Percentiles rank a stretch among this genome's conserved stretches.
Evolutionary conservation across 2,329 filamentous ascomycete genomes (phyloP).

Genomic region (Paraphoma chrysanthemicola): DNA sequence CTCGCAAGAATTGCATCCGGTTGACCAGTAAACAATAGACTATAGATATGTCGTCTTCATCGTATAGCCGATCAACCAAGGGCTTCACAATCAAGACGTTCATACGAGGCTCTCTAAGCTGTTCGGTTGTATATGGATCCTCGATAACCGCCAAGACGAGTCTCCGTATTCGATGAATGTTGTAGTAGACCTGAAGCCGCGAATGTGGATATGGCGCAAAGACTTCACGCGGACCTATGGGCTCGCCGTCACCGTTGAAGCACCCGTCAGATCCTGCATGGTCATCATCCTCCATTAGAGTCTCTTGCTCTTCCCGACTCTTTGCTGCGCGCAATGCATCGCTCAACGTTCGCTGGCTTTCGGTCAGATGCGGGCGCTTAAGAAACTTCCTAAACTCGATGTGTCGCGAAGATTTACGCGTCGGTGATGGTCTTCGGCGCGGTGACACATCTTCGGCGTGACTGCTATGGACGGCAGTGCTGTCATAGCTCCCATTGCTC

Average conservation of each 20-base stretch:
- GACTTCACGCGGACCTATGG: conserved; percentile 46
- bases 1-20: conserved; percentile 77
- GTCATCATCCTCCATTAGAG: conserved; percentile 53
- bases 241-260: conserved; percentile 46
- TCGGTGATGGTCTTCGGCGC: conserved; percentile 19
- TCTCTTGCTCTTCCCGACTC: conserved; percentile 57
- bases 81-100: conserved; percentile 81
- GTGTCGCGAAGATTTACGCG: conserved; percentile 30
- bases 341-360: conserved; percentile 44
- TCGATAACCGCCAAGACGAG: conserved; percentile 60
- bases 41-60: conserved; percentile 79
- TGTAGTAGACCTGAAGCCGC: conserved; percentile 75
- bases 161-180: conserved; percentile 68
- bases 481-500: conserved; percentile 26
- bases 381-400: conserved; percentile 43
- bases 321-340: conserved; percentile 49
- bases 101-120: conserved; percentile 80
- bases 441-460: conserved; percentile 27
- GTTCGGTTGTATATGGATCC: conserved; percentile 73
- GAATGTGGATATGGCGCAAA: conserved; percentile 63
- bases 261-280: conserved; percentile 56
- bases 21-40: conserved; percentile 88
- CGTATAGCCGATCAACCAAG: conserved; percentile 82
- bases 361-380: conserved; percentile 39
- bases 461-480: conserved; percentile 25